Percentiles rank a stretch among this genome's conserved stretches.
Evolutionary conservation across 2,329 filamentous ascomycete genomes (phyloP).

Genomic region (Aspergillus tanneri): DNA sequence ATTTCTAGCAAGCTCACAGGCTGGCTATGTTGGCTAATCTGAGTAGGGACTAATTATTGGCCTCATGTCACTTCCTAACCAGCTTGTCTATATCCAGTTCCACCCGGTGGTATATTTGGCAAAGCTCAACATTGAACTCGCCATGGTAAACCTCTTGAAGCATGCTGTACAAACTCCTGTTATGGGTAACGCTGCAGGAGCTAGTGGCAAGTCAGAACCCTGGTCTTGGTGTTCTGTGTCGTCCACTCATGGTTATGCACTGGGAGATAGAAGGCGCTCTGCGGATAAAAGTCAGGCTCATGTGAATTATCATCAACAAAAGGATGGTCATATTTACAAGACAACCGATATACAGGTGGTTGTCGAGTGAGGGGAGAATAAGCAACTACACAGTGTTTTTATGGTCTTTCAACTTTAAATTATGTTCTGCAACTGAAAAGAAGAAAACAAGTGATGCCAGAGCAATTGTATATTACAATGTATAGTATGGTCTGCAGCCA

Average conservation of each 20-base stretch:
- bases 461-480: neutral
- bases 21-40: neutral
- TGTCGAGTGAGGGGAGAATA: neutral
- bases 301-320: neutral
- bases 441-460: neutral
- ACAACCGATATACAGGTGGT: neutral
- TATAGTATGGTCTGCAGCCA: neutral
- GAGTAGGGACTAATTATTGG: neutral
- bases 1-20: neutral
- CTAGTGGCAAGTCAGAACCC: neutral
- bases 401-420: too few species aligned
- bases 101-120: neutral
- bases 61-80: neutral
- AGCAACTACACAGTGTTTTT: neutral
- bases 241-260: neutral
- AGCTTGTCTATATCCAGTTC: constrained; percentile 2
- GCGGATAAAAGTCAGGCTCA: neutral
- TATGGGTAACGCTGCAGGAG: neutral
- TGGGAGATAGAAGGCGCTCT: neutral
- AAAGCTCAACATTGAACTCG: neutral
- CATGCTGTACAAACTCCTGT: neutral
- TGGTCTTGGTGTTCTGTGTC: neutral
- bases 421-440: too few species aligned
- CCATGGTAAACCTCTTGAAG: neutral
- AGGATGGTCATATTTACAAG: neutral